Percentiles rank a stretch among this genome's conserved stretches.
Conservation (phyloP, 2,329 filamentous ascomycete genomes). For the Blumeria hordei region DNA sequence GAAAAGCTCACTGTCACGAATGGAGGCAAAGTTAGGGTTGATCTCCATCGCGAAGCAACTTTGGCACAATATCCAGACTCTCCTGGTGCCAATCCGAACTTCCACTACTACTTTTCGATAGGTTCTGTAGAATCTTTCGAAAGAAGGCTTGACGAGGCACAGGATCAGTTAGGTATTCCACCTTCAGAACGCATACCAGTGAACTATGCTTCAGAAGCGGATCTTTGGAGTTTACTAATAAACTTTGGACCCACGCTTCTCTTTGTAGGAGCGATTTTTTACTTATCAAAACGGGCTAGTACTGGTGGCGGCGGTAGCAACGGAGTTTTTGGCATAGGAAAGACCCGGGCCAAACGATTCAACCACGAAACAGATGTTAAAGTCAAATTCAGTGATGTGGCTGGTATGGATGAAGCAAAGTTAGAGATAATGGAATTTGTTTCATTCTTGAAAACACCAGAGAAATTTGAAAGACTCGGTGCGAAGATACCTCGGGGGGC, state of each 20-base stretch:
- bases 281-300: conserved; percentile 50
- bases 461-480: conserved; percentile 76
- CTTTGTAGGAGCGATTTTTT: conserved; percentile 63
- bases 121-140: conserved; percentile 89
- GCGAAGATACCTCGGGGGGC: conserved; percentile 95
- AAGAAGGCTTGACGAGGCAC: conserved; percentile 64
- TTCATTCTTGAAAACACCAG: conserved; percentile 82
- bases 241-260: conserved; percentile 70
- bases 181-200: conserved; percentile 77
- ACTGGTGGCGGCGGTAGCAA: conserved; percentile 40
- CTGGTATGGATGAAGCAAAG: conserved; percentile 96
- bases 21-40: conserved; percentile 53
- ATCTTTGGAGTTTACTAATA: conserved; percentile 44
- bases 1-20: conserved; percentile 74
- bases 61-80: conserved; percentile 53
- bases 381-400: conserved; percentile 91
- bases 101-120: conserved; percentile 85
- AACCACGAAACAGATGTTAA: conserved; percentile 93
- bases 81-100: conserved; percentile 38
- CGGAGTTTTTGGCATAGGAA: conserved; percentile 86
- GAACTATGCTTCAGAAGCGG: conserved; percentile 57
- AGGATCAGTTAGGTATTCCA: conserved; percentile 69
- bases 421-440: conserved; percentile 98
- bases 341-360: conserved; percentile 89
- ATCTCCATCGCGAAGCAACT: conserved; percentile 53